Base-by-base conservation (phyloP, 306 rosid species). In the Arachis hypogaea region DNA sequence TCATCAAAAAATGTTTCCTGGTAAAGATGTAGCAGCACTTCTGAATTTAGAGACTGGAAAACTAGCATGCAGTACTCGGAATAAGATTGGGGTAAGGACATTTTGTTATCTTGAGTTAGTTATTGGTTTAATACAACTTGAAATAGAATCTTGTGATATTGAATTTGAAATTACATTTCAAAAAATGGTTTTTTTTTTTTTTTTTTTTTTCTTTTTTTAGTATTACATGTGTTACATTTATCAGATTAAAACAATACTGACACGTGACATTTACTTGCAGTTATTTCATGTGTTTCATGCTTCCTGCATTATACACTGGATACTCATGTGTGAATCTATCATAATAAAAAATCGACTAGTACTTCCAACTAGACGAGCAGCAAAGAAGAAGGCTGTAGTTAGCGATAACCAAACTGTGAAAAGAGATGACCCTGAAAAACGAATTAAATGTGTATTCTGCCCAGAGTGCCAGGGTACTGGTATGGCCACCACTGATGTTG, bases 391-490 rank as follows among this genome's bases (percentile, higher is more conserved):
- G 82, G 72, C 71, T 61, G 88, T 58, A 8, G 57, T 86, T 2
- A 83, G 85, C 71, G 62, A 73, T 42, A 61, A 77, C 30, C 80
- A 76, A 76, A 45, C 33, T 14, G 81, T 75, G 78, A 80, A 85
- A 61, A 86, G 78, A 52, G 52, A 59, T 59, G 86, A 86, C 36
- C 45, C 66, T 42, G 62, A 69, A 68, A 46, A 73, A 38, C 79
- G 78, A 44, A 68, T 86, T 33, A 52, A 62, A 71, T 75, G 85
- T 51, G 89, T 88, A 36, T 82, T 89, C 89, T 93, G 98, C 75
- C 98, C 98, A 18, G 98, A 88, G 81, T 93, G 98, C 78, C 96
- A 88, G 78, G 98, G 97, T 43, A 87, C 97, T 62, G 98, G 96
- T 54, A 49, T 67, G 12, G 54, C 54, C 56, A 62, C 38, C 38